Evolutionary conservation across 73 alveolate genomes (phyloP), one percentile per base, ranked within the genome.

Genomic region (Paramecium caudatum): DNA sequence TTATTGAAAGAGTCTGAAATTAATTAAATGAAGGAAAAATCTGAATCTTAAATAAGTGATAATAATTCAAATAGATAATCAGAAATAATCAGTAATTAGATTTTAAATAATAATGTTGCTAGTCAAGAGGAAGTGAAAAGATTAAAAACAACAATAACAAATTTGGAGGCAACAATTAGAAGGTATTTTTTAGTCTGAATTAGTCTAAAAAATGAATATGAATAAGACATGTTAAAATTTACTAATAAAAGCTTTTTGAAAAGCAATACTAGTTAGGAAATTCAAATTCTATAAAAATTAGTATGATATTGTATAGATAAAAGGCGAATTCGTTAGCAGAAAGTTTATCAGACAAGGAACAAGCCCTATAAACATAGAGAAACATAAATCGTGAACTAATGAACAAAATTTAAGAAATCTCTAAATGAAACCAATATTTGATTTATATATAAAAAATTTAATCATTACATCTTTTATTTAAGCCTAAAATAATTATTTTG

Each of bases 291-390:
- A 9, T 25, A 86, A 25, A 86, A 86, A 86, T 63, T 86, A 45
- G 93, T 86, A 86, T 32, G 2, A 23, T 23, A 33, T 36, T 19
- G 8, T 2, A 10, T 17, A 6, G 25, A n/a, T 13, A 39, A 16
- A 32, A 86, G 93, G 93, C 84, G 6, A 86, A 86, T 45, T 62
- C 90, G 19, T 62, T 86, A 32, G 70, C 90, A 17, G 93, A 86
- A 39, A 63, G 61, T 47, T 19, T 86, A 21, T 47, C 93, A 0
- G 93, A 86, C 36, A 63, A 86, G 32, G 93, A 86, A 27, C 23
- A 36, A 15, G 93, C 93, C 9, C 13, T 86, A 39, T 70, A 86
- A 39, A 86, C 63, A 25, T 62, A 86, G 68, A 86, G 85, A 15
- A 86, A 86, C 27, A 86, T 86, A 37, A 86, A 86, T 78, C 19